Evolutionary conservation across 164 flowering plant genomes (phyloP).

Genomic region (Vitis cinerea): DNA sequence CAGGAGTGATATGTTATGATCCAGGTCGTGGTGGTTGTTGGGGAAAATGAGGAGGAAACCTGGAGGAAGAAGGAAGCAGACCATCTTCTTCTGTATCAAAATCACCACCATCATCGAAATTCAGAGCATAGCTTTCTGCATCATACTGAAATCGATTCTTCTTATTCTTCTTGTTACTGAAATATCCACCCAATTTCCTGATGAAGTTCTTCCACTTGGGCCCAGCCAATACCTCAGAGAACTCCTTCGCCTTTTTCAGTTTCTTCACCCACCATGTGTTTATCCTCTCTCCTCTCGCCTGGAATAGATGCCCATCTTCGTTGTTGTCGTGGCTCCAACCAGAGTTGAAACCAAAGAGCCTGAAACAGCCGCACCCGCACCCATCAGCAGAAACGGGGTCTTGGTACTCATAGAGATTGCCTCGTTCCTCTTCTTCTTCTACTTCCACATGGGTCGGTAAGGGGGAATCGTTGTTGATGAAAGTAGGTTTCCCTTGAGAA

Average conservation of each 20-base stretch:
- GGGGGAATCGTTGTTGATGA: neutral
- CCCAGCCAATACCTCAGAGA: slow-evolving; percentile 26
- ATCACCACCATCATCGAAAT: slow-evolving; percentile 20
- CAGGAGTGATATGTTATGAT: neutral
- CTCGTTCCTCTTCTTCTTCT: slow-evolving; percentile 6
- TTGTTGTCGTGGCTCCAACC: neutral
- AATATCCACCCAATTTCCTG: slow-evolving; percentile 14
- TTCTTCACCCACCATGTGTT: slow-evolving; percentile 12
- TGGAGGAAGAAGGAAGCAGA: neutral
- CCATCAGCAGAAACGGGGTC: neutral
- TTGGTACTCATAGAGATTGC: neutral
- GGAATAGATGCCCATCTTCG: neutral
- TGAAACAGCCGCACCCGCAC: slow-evolving; percentile 19
- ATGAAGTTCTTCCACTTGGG: slow-evolving; percentile 31
- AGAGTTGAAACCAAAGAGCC: slow-evolving; percentile 5
- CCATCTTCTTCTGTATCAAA: slow-evolving; percentile 13
- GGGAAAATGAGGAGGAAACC: slow-evolving; percentile 15
- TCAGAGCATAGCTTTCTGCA: slow-evolving; percentile 30
- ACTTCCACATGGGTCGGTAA: neutral
- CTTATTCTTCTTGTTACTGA: slow-evolving; percentile 7
- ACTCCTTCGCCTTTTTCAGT: slow-evolving; percentile 22
- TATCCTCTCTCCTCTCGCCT: neutral
- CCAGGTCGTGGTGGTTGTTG: neutral
- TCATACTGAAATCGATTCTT: slow-evolving; percentile 28
- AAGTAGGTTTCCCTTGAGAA: neutral